Evolutionary conservation across 176 grass and related monocot species (phyloP).

Genomic region (Oropetium thomaeum): DNA sequence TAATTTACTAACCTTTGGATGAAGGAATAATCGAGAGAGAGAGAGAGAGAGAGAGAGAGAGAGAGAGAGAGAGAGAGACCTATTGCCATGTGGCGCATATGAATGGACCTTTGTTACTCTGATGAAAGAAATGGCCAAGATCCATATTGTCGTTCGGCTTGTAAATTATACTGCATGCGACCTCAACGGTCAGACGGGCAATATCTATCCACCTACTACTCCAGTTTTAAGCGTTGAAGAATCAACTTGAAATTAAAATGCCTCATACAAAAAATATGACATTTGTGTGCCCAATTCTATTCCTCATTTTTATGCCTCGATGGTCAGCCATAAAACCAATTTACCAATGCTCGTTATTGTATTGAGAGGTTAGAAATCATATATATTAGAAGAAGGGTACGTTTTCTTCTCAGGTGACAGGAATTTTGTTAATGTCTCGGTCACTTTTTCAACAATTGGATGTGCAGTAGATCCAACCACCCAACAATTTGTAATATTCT

Average conservation of each 20-base stretch:
- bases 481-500: too few relatives aligned
- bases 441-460: too few relatives aligned
- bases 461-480: too few relatives aligned
- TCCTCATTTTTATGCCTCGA: background rate
- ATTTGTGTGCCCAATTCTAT: background rate
- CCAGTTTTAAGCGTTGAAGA: background rate
- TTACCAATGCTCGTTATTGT: background rate
- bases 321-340: background rate
- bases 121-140: slow-evolving; percentile 8
- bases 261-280: background rate
- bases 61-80: background rate
- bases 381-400: too few relatives aligned
- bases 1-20: slow-evolving; percentile 3
- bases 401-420: too few relatives aligned
- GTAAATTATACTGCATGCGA: background rate
- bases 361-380: too few relatives aligned
- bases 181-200: background rate
- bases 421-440: too few relatives aligned
- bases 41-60: background rate
- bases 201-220: background rate
- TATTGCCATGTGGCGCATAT: background rate
- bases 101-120: background rate
- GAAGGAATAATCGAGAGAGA: background rate
- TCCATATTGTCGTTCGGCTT: background rate
- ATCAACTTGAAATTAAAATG: background rate